Evolutionary conservation across 2,329 filamentous ascomycete genomes (phyloP), one percentile per base, ranked within the genome.

Genomic region (Talaromyces sp.): DNA sequence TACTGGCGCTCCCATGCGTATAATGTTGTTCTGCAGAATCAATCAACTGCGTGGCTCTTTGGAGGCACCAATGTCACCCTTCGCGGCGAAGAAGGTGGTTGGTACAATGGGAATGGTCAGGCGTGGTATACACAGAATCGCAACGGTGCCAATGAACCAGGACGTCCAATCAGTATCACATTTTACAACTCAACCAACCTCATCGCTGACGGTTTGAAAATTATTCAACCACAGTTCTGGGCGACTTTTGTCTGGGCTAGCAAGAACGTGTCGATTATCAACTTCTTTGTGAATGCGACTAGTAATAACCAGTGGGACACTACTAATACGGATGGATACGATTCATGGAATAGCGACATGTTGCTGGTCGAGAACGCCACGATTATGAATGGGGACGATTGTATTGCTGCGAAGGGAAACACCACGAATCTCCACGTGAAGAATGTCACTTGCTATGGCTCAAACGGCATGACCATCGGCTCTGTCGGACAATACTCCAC

Each of bases 1-100:
- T 83, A 83, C 65, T 84, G 81, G 81, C 73, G 80, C 1, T 72
- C 71, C 13, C 70, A 80, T 32, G 80, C 78, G 5, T 72, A 83
- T 56, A 72, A 76, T 0, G 71, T 83, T 7, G 78, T 77, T 4
- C 83, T 80, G 60, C 81, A 84, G 64, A 82, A 84, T 55, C 80
- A 82, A 54, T 78, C 75, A 13, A 79, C 79, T 0, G 80, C 79
- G 1, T 83, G 79, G 78, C 68, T 78, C 49, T 75, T 84, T 56
- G 81, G 82, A 14, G 83, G 83, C 4, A 68, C 78, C 11, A 75
- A 78, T 32, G 70, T 86, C 16, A 64, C 69, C 9, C 75, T 80
- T 55, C 70, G 79, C 30, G 82, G 78, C 58, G 78, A 78, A 11
- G 41, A 30, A 10, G 65, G 68, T 19, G 83, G 83, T 3, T 82